A percentile compares a stretch with the other conserved stretches of the same genome.
Evolutionary conservation across 2,329 filamentous ascomycete species (phyloP).

Genomic region (Colletotrichum navitas): DNA sequence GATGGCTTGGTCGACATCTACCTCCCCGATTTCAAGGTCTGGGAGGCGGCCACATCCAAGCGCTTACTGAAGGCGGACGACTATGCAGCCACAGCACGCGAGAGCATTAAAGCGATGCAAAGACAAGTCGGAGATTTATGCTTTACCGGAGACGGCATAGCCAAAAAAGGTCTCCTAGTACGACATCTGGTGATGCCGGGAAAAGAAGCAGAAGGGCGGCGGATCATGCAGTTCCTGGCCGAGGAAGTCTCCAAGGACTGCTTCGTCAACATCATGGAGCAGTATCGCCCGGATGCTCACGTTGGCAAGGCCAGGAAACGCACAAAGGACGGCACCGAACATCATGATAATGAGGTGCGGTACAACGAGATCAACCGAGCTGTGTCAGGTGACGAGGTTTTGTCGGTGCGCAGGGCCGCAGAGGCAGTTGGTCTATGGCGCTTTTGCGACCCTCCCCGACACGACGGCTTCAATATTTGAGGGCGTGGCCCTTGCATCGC

Average conservation of each 20-base stretch:
- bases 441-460: slow-evolving; percentile 74
- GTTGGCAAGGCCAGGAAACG: slow-evolving; percentile 76
- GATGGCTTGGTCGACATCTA: slow-evolving; percentile 89
- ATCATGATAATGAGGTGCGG: slow-evolving; percentile 62
- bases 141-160: slow-evolving; percentile 85
- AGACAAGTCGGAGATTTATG: slow-evolving; percentile 84
- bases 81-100: slow-evolving; percentile 78
- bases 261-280: slow-evolving; percentile 91
- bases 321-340: slow-evolving; percentile 48
- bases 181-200: slow-evolving; percentile 90
- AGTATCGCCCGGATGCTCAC: slow-evolving; percentile 84
- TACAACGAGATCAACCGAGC: slow-evolving; percentile 86
- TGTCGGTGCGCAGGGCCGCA: slow-evolving; percentile 74
- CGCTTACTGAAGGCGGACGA: slow-evolving; percentile 83
- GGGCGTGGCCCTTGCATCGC: slow-evolving; percentile 16
- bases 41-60: slow-evolving; percentile 74
- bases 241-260: slow-evolving; percentile 78
- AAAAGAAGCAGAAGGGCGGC: slow-evolving; percentile 76
- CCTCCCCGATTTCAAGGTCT: slow-evolving; percentile 90
- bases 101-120: slow-evolving; percentile 86
- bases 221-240: slow-evolving; percentile 83
- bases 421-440: slow-evolving; percentile 81
- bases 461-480: slow-evolving; percentile 65
- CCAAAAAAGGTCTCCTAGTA: slow-evolving; percentile 80
- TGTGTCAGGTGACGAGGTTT: slow-evolving; percentile 74